Conservation (phyloP, 768 basidiomycete species). For the Trametes gibbosa region DNA sequence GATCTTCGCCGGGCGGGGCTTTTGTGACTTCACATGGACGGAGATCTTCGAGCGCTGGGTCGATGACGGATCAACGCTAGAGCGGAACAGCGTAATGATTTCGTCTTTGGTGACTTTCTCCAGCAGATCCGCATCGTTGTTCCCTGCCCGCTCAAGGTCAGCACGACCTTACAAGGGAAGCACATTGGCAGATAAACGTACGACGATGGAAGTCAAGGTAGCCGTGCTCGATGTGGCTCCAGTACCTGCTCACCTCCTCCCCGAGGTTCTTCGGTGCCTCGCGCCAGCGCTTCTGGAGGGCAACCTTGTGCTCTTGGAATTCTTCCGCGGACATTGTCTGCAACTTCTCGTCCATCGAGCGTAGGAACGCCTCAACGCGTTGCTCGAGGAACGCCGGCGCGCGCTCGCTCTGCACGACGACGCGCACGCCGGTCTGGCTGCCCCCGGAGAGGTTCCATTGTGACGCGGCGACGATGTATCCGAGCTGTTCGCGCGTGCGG, state of each 20-base stretch:
- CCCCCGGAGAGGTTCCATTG: slow-evolving; percentile 44
- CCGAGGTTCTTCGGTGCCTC: slow-evolving; percentile 87
- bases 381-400: slow-evolving; percentile 76
- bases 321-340: slow-evolving; percentile 67
- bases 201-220: slow-evolving; percentile 86
- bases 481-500: slow-evolving; percentile 93
- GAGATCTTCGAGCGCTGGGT: slow-evolving; percentile 77
- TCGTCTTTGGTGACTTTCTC: slow-evolving; percentile 70
- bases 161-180: not conserved
- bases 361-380: slow-evolving; percentile 86
- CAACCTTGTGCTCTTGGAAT: slow-evolving; percentile 74
- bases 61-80: slow-evolving; percentile 68
- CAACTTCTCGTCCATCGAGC: slow-evolving; percentile 64
- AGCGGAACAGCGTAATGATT: slow-evolving; percentile 65
- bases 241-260: slow-evolving; percentile 74
- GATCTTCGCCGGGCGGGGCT: slow-evolving; percentile 55
- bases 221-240: slow-evolving; percentile 69
- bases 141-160: slow-evolving; percentile 42
- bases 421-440: slow-evolving; percentile 71
- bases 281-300: slow-evolving; percentile 76
- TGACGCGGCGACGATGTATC: slow-evolving; percentile 79
- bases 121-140: slow-evolving; percentile 68
- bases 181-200: slow-evolving; percentile 38
- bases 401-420: slow-evolving; percentile 89
- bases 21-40: slow-evolving; percentile 75